Conservation (phyloP, 208 protist genomes). For the Blechomonas ayalai region DNA sequence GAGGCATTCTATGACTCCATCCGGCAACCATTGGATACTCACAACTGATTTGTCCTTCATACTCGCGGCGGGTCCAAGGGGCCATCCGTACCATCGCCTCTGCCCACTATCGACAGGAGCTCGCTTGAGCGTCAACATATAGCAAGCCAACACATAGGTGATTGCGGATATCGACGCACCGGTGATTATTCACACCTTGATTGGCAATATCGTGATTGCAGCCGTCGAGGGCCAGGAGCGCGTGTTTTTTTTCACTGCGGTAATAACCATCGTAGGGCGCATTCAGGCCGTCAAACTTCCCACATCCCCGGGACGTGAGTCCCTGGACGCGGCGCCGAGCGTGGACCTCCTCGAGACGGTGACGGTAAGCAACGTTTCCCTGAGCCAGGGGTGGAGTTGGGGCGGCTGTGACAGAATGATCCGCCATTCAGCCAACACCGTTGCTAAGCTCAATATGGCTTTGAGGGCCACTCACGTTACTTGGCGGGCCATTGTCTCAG, state of each 20-base stretch:
- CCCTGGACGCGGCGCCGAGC: conserved; percentile 6
- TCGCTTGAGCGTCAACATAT: conserved; percentile 14
- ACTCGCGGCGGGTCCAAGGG: not conserved
- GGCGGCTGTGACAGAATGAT: conserved; percentile 5
- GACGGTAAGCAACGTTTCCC: conserved; percentile 7
- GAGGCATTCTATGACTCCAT: conserved; percentile 31
- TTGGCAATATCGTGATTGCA: conserved; percentile 25
- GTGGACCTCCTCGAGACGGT: conserved; percentile 4
- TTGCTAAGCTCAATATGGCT: conserved; percentile 15
- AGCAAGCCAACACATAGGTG: conserved; percentile 12
- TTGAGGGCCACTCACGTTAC: too few species aligned
- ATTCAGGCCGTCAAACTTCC: conserved; percentile 13
- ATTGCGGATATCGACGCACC: conserved; percentile 15
- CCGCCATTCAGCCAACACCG: conserved; percentile 20
- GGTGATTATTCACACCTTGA: conserved; percentile 11
- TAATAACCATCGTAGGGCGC: conserved; percentile 5
- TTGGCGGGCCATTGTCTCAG: too few species aligned
- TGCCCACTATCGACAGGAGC: conserved; percentile 17
- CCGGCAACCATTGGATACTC: conserved; percentile 7
- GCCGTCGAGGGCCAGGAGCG: conserved; percentile 15
- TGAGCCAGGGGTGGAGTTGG: conserved; percentile 24
- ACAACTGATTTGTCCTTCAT: conserved; percentile 18
- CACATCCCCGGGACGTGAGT: conserved; percentile 14
- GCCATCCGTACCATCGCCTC: conserved; percentile 11
- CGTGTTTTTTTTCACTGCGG: conserved; percentile 9